phyloP scores from a whole-genome alignment of 179 eudicot genomes.

The Vitellaria paradoxa region DNA sequence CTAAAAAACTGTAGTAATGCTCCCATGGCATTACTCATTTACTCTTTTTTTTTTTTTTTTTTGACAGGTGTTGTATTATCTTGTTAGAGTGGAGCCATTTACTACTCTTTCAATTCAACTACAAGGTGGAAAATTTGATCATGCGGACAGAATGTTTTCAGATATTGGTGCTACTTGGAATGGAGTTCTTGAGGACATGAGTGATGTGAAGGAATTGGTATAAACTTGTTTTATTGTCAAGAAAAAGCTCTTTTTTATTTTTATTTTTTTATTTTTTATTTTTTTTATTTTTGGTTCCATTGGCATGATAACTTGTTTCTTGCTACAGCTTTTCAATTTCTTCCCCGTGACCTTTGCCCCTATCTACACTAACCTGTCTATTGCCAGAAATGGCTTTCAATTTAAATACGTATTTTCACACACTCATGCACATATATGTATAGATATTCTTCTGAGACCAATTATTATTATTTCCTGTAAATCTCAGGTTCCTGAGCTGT shows the following conservation, averaged over 20 bases:
- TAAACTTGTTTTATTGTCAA: slow-evolving; percentile 1
- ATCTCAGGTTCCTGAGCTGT: slow-evolving; percentile 91
- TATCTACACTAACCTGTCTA: too few species aligned
- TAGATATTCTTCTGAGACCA: not conserved
- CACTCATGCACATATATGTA: not conserved
- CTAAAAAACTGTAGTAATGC: not conserved
- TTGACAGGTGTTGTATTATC: slow-evolving; percentile 87
- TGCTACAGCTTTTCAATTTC: not conserved
- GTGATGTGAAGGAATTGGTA: slow-evolving; percentile 99
- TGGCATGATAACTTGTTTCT: slow-evolving; percentile 1
- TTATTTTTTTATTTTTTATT: too few species aligned
- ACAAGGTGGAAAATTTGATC: slow-evolving; percentile 98
- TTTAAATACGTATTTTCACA: too few species aligned
- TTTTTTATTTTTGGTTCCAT: not conserved
- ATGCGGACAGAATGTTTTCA: slow-evolving; percentile 97
- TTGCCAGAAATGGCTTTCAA: too few species aligned
- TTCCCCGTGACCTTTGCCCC: not conserved
- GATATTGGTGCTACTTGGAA: slow-evolving; percentile 96
- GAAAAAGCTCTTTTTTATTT: not conserved
- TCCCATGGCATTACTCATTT: slow-evolving; percentile 18
- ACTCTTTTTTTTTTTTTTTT: slow-evolving; percentile 17
- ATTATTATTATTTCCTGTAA: not conserved
- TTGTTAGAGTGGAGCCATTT: slow-evolving; percentile 92
- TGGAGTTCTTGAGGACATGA: slow-evolving; percentile 98
- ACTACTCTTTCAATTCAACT: slow-evolving; percentile 93